Base-by-base conservation (phyloP, 1,284 basidiomycete species). In the Phellinidium pouzarii region DNA sequence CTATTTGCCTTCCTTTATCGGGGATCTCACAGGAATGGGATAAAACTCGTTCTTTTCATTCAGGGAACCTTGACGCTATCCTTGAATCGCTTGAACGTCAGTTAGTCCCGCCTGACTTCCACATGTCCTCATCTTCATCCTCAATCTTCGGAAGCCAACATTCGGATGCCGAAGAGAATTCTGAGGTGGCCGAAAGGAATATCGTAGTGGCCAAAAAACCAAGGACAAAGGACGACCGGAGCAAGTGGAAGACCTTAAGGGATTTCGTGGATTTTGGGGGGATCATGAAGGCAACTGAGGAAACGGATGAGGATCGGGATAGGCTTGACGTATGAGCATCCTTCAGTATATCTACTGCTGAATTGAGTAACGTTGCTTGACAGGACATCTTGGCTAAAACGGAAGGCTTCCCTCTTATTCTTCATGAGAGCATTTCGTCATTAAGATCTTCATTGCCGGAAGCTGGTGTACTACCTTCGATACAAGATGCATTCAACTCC, bases 251-350 rank as follows among this genome's bases (percentile, higher is more conserved):
- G 72, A 86, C 83, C 0, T 61, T 91, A 42, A 74, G 88, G 27
- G 87, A 90, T 62, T 91, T 91, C 66, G 83, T 89, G 25, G 85
- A 89, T 60, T 88, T 90, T 59, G 75, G 80, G 29, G 82, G 79
- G 7, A 82, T 91, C 41, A 87, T 91, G 53, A 82, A 86, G 52
- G 74, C 80, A 17, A 62, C 85, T 47, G 87, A 90, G 50, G 73
- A 72, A 1, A 78, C 90, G 50, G 88, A 91, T 59, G 74, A 70
- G 53, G 84, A 88, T 54, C 71, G 86, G 36, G 72, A 69, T 55
- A 70, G 68, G 31, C 68, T 90, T 27, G 87, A 90, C 57, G 87
- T 87, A 58, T 50, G 80, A 72, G 14, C 50, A 23, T 9, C 19
- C 29, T 29, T 14, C 31, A 34, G 9, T 14, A 34, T 47, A 34